Evolutionary conservation across 345 rosid species (phyloP).

Genomic region (Ceriops tagal): DNA sequence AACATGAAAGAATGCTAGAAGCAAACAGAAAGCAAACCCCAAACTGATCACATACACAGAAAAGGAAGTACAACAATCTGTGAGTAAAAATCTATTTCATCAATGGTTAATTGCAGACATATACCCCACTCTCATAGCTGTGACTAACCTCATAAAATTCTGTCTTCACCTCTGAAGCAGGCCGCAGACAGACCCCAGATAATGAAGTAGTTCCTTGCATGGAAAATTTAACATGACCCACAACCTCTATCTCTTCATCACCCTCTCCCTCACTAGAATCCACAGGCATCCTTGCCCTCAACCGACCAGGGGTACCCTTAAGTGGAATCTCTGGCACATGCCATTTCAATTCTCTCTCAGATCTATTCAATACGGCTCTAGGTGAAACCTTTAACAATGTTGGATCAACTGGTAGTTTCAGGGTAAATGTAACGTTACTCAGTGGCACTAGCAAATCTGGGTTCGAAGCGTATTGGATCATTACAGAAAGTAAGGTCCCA

Average conservation of each 20-base stretch:
- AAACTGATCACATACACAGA: conserved; percentile 3
- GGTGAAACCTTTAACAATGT: conserved; percentile 92
- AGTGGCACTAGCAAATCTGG: conserved; percentile 74
- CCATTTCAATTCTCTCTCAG: conserved; percentile 91
- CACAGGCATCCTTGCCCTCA: conserved; percentile 88
- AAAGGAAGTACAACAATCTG: conserved; percentile 11
- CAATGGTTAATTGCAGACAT: conserved; percentile 60
- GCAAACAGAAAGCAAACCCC: conserved; percentile 2
- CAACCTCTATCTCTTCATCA: conserved; percentile 69
- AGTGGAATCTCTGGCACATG: conserved; percentile 78
- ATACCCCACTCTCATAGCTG: conserved; percentile 74
- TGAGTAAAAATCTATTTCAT: conserved; percentile 1
- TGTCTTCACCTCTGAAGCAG: conserved; percentile 73
- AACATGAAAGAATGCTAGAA: conserved; percentile 34
- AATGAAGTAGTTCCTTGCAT: conserved; percentile 57
- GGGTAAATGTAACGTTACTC: conserved; percentile 60
- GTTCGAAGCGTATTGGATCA: conserved; percentile 89
- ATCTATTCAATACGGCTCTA: conserved; percentile 78
- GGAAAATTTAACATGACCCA: conserved; percentile 71
- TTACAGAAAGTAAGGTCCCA: conserved; percentile 93
- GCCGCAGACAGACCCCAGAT: conserved; percentile 61
- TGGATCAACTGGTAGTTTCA: conserved; percentile 96
- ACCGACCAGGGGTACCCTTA: conserved; percentile 60
- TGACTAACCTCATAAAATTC: conserved; percentile 79
- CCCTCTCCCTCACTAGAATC: conserved; percentile 59